Conservation (phyloP, 305 asterid genomes). For the Fraxinus platypoda region DNA sequence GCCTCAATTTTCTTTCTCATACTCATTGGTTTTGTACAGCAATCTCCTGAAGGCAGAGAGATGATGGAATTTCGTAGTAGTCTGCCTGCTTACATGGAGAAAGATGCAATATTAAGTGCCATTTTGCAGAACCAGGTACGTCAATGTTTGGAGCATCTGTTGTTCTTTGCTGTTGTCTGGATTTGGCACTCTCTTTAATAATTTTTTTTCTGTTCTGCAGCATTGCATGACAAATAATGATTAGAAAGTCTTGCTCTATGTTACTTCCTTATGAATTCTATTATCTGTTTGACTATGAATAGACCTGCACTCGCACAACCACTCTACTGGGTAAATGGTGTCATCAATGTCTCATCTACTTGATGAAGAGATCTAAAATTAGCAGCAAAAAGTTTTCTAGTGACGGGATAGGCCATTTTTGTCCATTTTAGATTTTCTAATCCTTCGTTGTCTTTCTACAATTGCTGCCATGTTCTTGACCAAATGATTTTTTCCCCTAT, state of each 20-base stretch:
- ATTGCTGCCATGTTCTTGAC: slow-evolving; percentile 4
- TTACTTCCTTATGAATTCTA: slow-evolving; percentile 9
- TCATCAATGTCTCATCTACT: slow-evolving; percentile 4
- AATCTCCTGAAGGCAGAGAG: slow-evolving; percentile 71
- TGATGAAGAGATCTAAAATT: background rate
- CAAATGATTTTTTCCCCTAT: background rate
- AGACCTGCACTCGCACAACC: background rate
- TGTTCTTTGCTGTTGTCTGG: slow-evolving; percentile 22
- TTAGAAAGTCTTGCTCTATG: background rate
- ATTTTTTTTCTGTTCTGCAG: slow-evolving; percentile 3
- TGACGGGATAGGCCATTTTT: slow-evolving; percentile 1
- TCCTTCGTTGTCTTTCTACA: slow-evolving; percentile 13
- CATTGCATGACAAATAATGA: background rate
- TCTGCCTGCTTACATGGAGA: slow-evolving; percentile 90
- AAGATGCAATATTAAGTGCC: slow-evolving; percentile 66
- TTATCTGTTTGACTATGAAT: slow-evolving; percentile 10
- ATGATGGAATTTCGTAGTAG: slow-evolving; percentile 67
- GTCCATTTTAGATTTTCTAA: background rate
- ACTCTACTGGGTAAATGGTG: slow-evolving; percentile 12
- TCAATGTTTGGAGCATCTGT: slow-evolving; percentile 22
- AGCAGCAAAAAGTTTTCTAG: slow-evolving; percentile 1
- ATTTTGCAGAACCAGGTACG: slow-evolving; percentile 78
- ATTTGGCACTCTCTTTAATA: slow-evolving; percentile 8
- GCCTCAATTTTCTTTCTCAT: slow-evolving; percentile 19
- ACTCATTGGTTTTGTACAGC: slow-evolving; percentile 39